Base-by-base conservation (phyloP, 2,329 filamentous ascomycete species). In the Aureobasidium subglaciale region DNA sequence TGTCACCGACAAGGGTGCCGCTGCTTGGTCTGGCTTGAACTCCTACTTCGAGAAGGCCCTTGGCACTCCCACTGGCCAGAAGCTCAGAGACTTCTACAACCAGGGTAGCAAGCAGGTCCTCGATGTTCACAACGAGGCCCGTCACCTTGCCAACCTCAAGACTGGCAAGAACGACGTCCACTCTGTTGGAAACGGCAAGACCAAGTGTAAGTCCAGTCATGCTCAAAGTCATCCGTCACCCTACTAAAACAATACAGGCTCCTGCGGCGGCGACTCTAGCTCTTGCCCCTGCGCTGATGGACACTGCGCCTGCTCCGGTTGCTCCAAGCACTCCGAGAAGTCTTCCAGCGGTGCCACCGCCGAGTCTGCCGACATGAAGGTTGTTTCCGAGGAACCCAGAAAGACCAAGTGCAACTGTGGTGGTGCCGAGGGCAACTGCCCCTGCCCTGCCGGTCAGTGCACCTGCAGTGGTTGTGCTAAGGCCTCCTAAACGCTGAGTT, bases 1-100 rank as follows among this genome's bases (percentile, higher is more conserved):
- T 64, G 83, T 97, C 67, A 82, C 82, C 55, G 79, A 85, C 63
- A 87, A 86, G 67, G 90, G 88, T 60, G 82, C 77, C 67, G 80
- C 74, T 58, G 81, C 79, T 58, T 85, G 79, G 77, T 78, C 78
- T 38, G 87, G 89, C 30, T 70, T 97, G 59, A 78, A 78, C 71
- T 90, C 86, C 11, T 99, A 97, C 81, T 97, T 96, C 68, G 92
- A 97, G 75, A 95, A 95, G 80, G 92, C 92, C 2, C 77, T 85
- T 56, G 86, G 80, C 69, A 95, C 90, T 0, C 90, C 90, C 9
- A 95, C 90, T 1, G 93, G 93, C 63, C 84, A 91, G 77, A 90
- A 87, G 74, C 75, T 99, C 59, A 87, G 88, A 63, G 78, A 85
- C 60, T 99, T 99, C 75, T 99, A 99, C 75, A 80, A 85, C 7